Base-by-base conservation (phyloP, 768 basidiomycete genomes). In the Fistulinella prunicolor region DNA sequence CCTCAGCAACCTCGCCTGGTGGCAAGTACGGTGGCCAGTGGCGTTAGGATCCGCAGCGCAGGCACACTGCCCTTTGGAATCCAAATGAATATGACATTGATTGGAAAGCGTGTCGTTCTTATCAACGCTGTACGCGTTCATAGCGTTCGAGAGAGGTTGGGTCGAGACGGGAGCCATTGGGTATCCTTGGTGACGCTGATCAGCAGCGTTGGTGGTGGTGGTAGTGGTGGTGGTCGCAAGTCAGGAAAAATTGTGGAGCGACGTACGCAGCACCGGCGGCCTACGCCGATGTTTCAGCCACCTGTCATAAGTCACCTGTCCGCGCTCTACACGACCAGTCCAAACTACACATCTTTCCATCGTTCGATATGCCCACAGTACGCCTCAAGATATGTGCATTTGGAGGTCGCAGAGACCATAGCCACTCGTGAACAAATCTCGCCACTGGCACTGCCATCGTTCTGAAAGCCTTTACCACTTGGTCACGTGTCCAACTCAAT, bases 21-120 rank as follows among this genome's bases (percentile, higher is more conserved):
- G 68, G 50, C 66, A 71, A 9, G 61, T 52, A 22, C 54, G 61
- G 39, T 73, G 70, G 41, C 49, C 38, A 32, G 55, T 12, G 26
- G 62, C 46, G 42, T 44, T n/a, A 0, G 60, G 39, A 20, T 60
- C 55, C 19, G 44, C 35, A 38, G 53, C 40, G 35, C 65, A 67
- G 10, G 53, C 29, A 19, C 65, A 67, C 29, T 42, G 53, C 21
- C 26, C 32, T 20, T 52, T 50, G 26, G 61, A 52, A 7, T 34
- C 45, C 37, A 63, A 20, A 30, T 67, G 62, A 39, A 58, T 12
- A 0, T 53, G 53, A 29, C 67, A 68, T 37, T 67, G 58, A 21
- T 54, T 60, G 7, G 43, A 17, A 13, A n/a, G 36, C 13, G 59
- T 61, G 8, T 61, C 59, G 26, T 54, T 50, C 23, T 22, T 44